Base-by-base conservation (phyloP, 495 filamentous ascomycete genomes). In the Aspergillus haitiensis region DNA sequence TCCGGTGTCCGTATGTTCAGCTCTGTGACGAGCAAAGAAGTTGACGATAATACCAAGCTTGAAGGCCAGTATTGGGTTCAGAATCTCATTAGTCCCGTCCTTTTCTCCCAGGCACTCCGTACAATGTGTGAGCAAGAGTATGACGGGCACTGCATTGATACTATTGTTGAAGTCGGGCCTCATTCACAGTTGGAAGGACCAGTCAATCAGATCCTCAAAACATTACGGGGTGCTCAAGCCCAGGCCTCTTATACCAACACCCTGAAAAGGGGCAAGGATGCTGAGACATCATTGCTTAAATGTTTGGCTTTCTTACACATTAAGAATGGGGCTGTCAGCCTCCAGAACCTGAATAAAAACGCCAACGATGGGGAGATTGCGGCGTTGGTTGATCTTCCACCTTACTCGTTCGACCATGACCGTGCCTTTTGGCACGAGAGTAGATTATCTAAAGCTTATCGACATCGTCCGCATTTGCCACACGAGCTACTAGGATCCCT, bases 371-470 rank as follows among this genome's bases (percentile, higher is more conserved):
- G 46, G 7, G 13, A 55, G 0, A 46, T 51, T 3, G 40, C 55
- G 10, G 18, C 40, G 5, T 12, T 62, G n/a, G 53, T 53, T 49
- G 71, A 51, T 10, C 68, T 86, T 0, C 83, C 82, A 0, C 34
- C 69, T 0, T 85, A 85, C 51, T 55, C 53, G 0, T 86, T 79
- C 78, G 63, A 81, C 33, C 82, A 84, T 54, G 57, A 64, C 0
- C 58, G 60, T 1, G 2, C 39, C 0, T 70, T 75, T 60, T 82
- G 79, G 78, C 44, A 71, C 33, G 81, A 84, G 37, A 80, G 80
- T 0, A 73, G 80, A 0, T 16, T 32, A 12, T 70, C 72, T 1
- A 65, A 61, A 16, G 65, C 59, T 3, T 44, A 69, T 0, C 69
- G 68, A 12, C 45, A 13, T 5, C 56, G 61, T 9, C 13, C 44